These are phyloP conservation scores for Termitomyces sp. DNA, from an alignment of 768 basidiomycete species.

Conservation along the genomic window DNA sequence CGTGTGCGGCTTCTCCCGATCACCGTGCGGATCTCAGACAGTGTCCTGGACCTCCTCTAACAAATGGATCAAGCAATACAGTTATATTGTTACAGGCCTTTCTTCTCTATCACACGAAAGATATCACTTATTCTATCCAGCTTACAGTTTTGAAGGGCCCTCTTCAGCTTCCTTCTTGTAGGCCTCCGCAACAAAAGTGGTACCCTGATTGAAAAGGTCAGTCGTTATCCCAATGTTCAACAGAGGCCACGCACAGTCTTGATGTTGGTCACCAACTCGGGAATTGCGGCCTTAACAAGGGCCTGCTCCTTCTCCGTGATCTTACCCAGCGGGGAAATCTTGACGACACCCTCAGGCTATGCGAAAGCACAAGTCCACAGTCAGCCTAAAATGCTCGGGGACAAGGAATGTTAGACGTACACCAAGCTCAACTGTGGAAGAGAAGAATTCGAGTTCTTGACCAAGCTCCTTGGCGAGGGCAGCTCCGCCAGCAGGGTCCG, in stretches of 20 bases:
- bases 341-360: conserved; percentile 79
- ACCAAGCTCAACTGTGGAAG: conserved; percentile 83
- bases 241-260: conserved; percentile 45
- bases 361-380: neutral
- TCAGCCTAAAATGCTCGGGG: conserved; percentile 5
- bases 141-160: conserved; percentile 18
- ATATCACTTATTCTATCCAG: conserved; percentile 1
- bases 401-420: conserved; percentile 39
- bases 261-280: conserved; percentile 76
- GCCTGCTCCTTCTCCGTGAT: conserved; percentile 67
- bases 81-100: conserved; percentile 6
- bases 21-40: neutral
- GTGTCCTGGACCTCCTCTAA: too few species aligned
- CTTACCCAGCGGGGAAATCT: conserved; percentile 77
- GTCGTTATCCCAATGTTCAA: neutral
- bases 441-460: conserved; percentile 80
- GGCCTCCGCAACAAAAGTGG: conserved; percentile 32
- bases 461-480: conserved; percentile 79
- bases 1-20: conserved; percentile 8
- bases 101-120: conserved; percentile 3
- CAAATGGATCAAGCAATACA: neutral
- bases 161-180: conserved; percentile 27
- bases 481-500: conserved; percentile 68
- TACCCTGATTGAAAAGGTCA: conserved; percentile 24
- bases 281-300: conserved; percentile 78